These are phyloP conservation scores for Teunomyces atbi DNA, from an alignment of 805 yeast species.

Conservation along the genomic window DNA sequence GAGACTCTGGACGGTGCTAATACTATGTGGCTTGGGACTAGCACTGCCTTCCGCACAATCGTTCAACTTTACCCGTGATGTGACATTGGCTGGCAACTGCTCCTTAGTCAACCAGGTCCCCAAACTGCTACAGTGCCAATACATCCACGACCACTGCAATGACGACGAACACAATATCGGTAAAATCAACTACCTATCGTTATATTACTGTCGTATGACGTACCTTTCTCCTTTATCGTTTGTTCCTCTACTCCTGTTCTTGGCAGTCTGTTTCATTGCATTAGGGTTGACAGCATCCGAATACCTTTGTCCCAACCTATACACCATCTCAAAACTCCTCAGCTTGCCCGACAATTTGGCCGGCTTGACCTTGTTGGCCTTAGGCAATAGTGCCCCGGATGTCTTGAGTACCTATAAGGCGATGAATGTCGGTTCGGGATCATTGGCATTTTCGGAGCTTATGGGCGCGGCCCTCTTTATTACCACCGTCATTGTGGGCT, in stretches of 20 bases:
- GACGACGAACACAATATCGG: slow-evolving; percentile 31
- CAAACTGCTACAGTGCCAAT: slow-evolving; percentile 27
- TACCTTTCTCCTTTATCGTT: slow-evolving; percentile 12
- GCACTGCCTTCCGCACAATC: neutral
- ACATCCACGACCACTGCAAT: slow-evolving; percentile 32
- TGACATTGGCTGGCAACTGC: slow-evolving; percentile 1
- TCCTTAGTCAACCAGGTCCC: slow-evolving; percentile 6
- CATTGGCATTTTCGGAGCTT: slow-evolving; percentile 86
- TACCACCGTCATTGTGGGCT: slow-evolving; percentile 75
- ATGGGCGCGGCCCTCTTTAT: slow-evolving; percentile 87
- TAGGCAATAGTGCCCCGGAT: slow-evolving; percentile 94
- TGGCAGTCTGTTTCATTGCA: slow-evolving; percentile 51
- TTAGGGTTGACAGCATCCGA: slow-evolving; percentile 83
- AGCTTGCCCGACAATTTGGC: slow-evolving; percentile 73
- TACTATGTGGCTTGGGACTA: slow-evolving; percentile 1
- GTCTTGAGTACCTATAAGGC: slow-evolving; percentile 83
- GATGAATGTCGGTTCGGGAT: slow-evolving; percentile 64
- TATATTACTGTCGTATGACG: slow-evolving; percentile 29
- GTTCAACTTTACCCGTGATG: neutral
- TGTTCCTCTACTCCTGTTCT: slow-evolving; percentile 17
- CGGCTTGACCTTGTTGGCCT: slow-evolving; percentile 83
- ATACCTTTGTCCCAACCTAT: slow-evolving; percentile 75
- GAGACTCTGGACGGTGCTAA: slow-evolving; percentile 3
- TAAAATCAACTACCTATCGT: slow-evolving; percentile 32
- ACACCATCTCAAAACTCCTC: slow-evolving; percentile 58